Conservation (phyloP, 169 alveolate species). For the Miamiensis avidus region DNA sequence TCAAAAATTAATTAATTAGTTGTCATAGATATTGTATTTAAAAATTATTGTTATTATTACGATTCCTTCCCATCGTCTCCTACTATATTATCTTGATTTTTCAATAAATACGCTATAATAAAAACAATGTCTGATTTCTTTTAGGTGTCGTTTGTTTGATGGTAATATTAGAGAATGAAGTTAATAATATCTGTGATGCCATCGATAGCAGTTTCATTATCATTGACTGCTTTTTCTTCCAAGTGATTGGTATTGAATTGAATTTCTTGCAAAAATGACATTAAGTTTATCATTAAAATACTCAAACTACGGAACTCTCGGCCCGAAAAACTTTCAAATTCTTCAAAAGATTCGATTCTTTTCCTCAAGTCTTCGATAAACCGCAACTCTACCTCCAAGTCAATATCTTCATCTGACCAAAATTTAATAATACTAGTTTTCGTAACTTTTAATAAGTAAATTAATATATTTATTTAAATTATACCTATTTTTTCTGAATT, state of each 20-base stretch:
- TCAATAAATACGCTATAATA: neutral
- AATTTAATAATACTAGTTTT: too few relatives aligned
- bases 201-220: neutral
- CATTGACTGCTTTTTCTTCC: neutral
- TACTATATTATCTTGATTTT: too few relatives aligned
- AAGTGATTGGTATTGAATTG: neutral
- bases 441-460: too few relatives aligned
- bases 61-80: neutral
- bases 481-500: too few relatives aligned
- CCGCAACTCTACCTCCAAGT: neutral
- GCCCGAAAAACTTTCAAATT: neutral
- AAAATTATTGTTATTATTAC: too few relatives aligned
- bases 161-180: too few relatives aligned
- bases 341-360: neutral
- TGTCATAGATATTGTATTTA: too few relatives aligned
- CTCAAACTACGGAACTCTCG: neutral
- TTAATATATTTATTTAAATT: too few relatives aligned
- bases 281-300: too few relatives aligned
- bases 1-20: too few relatives aligned
- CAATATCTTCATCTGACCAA: neutral
- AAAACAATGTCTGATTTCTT: too few relatives aligned
- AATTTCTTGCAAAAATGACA: neutral
- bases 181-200: neutral
- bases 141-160: neutral
- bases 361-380: neutral